These are phyloP conservation scores for Scalesia atractyloides DNA, from an alignment of 129 eudicot genomes.

Conservation along the genomic window DNA sequence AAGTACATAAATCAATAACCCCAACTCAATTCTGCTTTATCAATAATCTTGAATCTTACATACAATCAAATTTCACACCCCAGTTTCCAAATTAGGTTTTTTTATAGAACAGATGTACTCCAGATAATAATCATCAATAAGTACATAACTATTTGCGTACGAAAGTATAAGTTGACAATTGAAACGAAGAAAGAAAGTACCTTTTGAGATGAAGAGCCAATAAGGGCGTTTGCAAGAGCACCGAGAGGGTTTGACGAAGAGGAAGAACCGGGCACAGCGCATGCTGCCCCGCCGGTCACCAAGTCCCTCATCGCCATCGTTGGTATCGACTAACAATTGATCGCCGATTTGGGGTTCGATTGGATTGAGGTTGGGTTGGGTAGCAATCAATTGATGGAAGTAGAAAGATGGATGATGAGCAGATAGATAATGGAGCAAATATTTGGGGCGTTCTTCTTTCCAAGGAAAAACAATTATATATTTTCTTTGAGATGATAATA, in stretches of 20 bases:
- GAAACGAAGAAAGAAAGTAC: conserved; percentile 23
- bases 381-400: conserved; percentile 7
- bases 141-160: background rate
- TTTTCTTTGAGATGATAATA: too few relatives aligned
- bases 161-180: background rate
- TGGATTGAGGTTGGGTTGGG: background rate
- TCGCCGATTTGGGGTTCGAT: background rate
- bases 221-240: conserved; percentile 77
- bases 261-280: conserved; percentile 74
- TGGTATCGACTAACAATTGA: background rate
- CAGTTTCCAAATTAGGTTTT: background rate
- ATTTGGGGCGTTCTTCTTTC: conserved; percentile 35
- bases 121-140: background rate
- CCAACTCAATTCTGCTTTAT: conserved; percentile 3
- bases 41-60: background rate
- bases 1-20: conserved; percentile 12
- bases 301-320: conserved; percentile 90
- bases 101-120: background rate
- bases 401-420: background rate
- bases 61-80: background rate
- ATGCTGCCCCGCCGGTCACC: conserved; percentile 75
- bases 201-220: conserved; percentile 91
- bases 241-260: conserved; percentile 87
- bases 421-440: conserved; percentile 22
- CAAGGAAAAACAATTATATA: conserved; percentile 18